phyloP scores from a whole-genome alignment of 1,284 basidiomycete species.

The Ceratobasidium sp. region DNA sequence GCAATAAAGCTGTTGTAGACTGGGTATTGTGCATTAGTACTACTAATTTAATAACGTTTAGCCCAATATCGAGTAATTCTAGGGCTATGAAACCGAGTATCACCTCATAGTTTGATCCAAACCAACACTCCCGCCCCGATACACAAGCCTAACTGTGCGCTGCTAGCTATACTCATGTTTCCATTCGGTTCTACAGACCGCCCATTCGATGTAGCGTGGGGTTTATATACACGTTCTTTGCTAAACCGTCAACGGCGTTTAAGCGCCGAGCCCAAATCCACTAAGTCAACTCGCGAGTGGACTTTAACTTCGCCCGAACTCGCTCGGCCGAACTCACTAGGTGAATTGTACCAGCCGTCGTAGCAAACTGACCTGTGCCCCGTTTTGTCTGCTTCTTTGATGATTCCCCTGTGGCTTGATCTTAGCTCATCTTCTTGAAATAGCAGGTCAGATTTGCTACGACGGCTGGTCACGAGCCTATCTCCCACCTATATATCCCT shows the following conservation, averaged over 20 bases:
- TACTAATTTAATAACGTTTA: background rate
- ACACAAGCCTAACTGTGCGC: background rate
- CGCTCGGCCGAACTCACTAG: background rate
- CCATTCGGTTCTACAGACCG: background rate
- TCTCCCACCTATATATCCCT: too few relatives aligned
- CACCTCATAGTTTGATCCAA: background rate
- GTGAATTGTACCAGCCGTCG: conserved; percentile 2
- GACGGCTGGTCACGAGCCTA: conserved; percentile 23
- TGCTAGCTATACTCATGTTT: background rate
- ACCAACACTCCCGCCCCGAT: background rate
- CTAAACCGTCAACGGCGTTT: background rate
- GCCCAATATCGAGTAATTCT: background rate
- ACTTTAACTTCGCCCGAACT: background rate
- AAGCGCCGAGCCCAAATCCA: background rate
- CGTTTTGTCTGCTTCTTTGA: background rate
- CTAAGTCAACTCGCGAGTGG: background rate
- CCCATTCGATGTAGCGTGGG: background rate
- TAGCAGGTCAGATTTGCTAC: background rate
- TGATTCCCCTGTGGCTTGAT: background rate
- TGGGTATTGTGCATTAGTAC: too few relatives aligned
- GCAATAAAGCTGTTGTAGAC: too few relatives aligned
- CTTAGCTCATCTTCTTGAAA: background rate
- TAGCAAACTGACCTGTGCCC: background rate
- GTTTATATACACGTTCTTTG: background rate
- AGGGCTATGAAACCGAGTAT: background rate